phyloP scores from a whole-genome alignment of 352 stramenopile genomes.

The Phytophthora pluvialis region DNA sequence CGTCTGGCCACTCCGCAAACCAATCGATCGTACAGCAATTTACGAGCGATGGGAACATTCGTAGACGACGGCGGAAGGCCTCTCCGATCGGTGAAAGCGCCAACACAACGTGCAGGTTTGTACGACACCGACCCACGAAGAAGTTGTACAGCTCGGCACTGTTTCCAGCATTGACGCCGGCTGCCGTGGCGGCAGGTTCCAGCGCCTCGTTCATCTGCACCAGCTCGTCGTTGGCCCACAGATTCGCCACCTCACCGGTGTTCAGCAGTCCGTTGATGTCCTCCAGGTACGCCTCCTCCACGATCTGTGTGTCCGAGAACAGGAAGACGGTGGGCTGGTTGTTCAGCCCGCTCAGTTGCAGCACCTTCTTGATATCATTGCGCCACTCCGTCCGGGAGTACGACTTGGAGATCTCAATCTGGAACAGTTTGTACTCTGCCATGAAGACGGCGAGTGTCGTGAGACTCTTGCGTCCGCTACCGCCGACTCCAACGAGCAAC shows the following conservation, averaged over 20 bases:
- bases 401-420: conserved; percentile 96
- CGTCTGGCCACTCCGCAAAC: conserved; percentile 96
- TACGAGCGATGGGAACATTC: conserved; percentile 96
- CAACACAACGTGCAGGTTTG: conserved; percentile 95
- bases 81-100: conserved; percentile 94
- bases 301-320: conserved; percentile 94
- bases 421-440: conserved; percentile 94
- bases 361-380: conserved; percentile 93
- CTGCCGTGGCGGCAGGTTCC: conserved; percentile 60
- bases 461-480: conserved; percentile 92
- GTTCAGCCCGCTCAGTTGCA: conserved; percentile 76
- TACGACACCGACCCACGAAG: conserved; percentile 90
- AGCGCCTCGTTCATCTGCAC: conserved; percentile 83
- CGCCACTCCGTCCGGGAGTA: conserved; percentile 94
- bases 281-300: conserved; percentile 93
- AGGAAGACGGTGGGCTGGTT: conserved; percentile 93
- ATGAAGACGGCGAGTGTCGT: conserved; percentile 94
- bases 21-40: conserved; percentile 98
- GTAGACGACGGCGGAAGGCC: conserved; percentile 91
- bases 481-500: conserved; percentile 93
- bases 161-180: conserved; percentile 77
- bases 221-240: conserved; percentile 92
- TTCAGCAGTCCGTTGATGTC: conserved; percentile 95
- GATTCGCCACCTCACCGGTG: conserved; percentile 92
- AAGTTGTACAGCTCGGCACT: conserved; percentile 89